These are phyloP conservation scores for Adansonia digitata DNA, from an alignment of 345 rosid genomes.

Conservation along the genomic window DNA sequence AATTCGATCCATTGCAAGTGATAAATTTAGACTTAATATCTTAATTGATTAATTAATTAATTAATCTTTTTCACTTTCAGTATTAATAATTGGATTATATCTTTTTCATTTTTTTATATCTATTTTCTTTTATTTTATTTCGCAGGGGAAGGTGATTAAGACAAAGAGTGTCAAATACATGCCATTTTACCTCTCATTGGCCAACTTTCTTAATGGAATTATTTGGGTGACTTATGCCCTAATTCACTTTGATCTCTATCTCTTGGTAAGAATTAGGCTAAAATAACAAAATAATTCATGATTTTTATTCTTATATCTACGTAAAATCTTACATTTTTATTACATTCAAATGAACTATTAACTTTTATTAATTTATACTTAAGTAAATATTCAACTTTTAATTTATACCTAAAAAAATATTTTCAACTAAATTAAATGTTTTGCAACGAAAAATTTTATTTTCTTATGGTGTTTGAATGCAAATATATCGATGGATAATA, in stretches of 20 bases:
- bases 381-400: no score
- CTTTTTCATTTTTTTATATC: neutral
- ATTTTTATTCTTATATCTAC: no score
- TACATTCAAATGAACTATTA: no score
- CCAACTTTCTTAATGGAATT: slow-evolving; percentile 30
- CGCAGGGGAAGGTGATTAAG: slow-evolving; percentile 29
- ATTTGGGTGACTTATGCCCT: slow-evolving; percentile 39
- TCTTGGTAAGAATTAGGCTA: slow-evolving; percentile 27
- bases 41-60: no score
- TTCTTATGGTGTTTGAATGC: no score
- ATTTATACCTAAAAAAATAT: no score
- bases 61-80: neutral
- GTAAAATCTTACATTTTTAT: no score
- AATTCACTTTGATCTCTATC: slow-evolving; percentile 35
- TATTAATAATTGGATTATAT: neutral
- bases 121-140: neutral
- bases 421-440: no score
- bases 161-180: slow-evolving; percentile 55
- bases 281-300: neutral
- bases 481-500: no score
- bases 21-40: neutral
- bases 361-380: no score
- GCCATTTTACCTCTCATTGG: slow-evolving; percentile 47
- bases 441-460: no score
- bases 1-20: no score